Conservation (phyloP, 2,329 filamentous ascomycete species). For the Septoria petroselini region DNA sequence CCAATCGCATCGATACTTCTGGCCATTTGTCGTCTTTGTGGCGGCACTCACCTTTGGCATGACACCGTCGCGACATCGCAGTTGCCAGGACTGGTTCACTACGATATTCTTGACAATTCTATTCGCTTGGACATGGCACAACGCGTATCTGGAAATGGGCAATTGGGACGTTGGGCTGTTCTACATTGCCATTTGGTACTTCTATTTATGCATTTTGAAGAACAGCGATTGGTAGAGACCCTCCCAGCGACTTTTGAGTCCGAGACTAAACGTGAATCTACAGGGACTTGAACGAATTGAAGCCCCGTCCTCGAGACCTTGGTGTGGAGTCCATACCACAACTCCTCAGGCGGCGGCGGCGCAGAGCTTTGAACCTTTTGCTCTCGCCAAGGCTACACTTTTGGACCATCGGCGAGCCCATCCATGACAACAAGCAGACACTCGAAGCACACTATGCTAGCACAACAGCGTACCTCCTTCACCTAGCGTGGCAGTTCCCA, state of each 20-base stretch:
- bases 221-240: not conserved
- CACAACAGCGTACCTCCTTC: not conserved
- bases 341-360: too few species aligned
- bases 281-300: not conserved
- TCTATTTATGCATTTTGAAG: not conserved
- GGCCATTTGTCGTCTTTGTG: not conserved
- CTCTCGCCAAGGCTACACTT: not conserved
- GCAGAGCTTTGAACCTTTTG: too few species aligned
- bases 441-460: not conserved
- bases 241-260: too few species aligned
- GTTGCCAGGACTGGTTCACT: not conserved
- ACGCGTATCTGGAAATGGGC: not conserved
- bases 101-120: not conserved
- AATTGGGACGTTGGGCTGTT: conserved; percentile 3
- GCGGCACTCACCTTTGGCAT: not conserved
- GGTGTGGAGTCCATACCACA: too few species aligned
- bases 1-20: not conserved
- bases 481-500: not conserved
- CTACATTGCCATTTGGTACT: not conserved
- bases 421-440: not conserved
- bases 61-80: not conserved
- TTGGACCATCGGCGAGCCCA: not conserved
- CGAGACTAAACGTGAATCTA: not conserved
- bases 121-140: not conserved
- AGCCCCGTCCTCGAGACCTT: too few species aligned